Evolutionary conservation across 2,329 filamentous ascomycete species (phyloP).

Genomic region (Aschersonia sp.): DNA sequence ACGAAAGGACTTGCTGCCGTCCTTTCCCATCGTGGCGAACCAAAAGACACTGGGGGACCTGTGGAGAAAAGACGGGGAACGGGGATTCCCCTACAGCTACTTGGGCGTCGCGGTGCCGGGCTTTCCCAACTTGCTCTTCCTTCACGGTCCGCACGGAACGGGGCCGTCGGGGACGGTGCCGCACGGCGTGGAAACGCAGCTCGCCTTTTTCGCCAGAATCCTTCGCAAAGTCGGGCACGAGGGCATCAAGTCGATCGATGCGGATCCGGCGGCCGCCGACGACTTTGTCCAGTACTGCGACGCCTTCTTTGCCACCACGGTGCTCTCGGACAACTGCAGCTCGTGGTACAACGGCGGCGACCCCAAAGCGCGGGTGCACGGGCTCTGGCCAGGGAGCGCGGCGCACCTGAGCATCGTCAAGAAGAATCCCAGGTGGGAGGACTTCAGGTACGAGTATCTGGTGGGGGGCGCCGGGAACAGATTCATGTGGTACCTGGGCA

Average conservation of each 20-base stretch:
- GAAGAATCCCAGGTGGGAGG: slow-evolving; percentile 39
- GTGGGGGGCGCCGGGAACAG: slow-evolving; percentile 26
- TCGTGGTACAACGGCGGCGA: slow-evolving; percentile 59
- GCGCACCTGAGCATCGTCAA: slow-evolving; percentile 44
- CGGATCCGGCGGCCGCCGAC: slow-evolving; percentile 43
- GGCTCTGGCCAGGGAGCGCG: slow-evolving; percentile 56
- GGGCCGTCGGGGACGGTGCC: slow-evolving; percentile 53
- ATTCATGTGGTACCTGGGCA: slow-evolving; percentile 51
- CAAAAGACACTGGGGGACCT: slow-evolving; percentile 37
- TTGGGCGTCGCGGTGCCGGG: slow-evolving; percentile 47
- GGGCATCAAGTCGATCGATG: slow-evolving; percentile 47
- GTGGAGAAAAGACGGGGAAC: slow-evolving; percentile 40
- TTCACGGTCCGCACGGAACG: slow-evolving; percentile 45
- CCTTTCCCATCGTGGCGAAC: slow-evolving; percentile 43
- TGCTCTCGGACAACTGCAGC: slow-evolving; percentile 47
- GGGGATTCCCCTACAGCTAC: slow-evolving; percentile 54
- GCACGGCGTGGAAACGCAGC: slow-evolving; percentile 49
- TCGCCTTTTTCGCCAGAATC: slow-evolving; percentile 51
- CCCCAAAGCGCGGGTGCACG: slow-evolving; percentile 49
- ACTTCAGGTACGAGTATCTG: slow-evolving; percentile 35
- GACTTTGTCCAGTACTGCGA: slow-evolving; percentile 48
- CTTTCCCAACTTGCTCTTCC: slow-evolving; percentile 53
- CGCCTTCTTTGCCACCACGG: slow-evolving; percentile 38
- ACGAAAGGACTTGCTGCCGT: slow-evolving; percentile 42
- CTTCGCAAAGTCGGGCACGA: slow-evolving; percentile 52